phyloP scores from a whole-genome alignment of 345 rosid species.

The Pelargonium nanum region DNA sequence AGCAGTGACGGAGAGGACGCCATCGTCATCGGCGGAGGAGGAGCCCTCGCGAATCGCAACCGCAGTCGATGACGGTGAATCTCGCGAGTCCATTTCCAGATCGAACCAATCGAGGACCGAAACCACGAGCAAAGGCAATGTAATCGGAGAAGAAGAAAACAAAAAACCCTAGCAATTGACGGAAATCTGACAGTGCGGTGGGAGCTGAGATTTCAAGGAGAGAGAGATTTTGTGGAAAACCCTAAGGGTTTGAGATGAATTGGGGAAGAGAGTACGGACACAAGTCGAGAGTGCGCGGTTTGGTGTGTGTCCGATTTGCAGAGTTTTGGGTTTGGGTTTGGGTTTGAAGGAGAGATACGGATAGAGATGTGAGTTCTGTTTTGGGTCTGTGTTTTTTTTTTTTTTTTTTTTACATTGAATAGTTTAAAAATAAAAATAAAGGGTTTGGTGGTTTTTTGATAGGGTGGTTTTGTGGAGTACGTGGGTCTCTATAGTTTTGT shows the following conservation, averaged over 20 bases:
- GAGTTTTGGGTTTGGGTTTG: not conserved
- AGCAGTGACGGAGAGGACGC: constrained; percentile 28
- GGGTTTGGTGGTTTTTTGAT: no score
- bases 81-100: constrained; percentile 49
- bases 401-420: no score
- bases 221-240: not conserved
- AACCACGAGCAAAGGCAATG: not conserved
- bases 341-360: not conserved
- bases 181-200: not conserved
- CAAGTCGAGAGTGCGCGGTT: not conserved
- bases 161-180: not conserved
- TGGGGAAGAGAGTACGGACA: not conserved
- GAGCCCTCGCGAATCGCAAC: constrained; percentile 17
- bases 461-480: no score
- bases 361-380: not conserved
- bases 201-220: not conserved
- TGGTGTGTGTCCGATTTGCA: not conserved
- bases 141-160: not conserved
- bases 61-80: constrained; percentile 25
- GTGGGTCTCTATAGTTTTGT: no score
- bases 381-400: no score
- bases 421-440: no score
- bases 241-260: not conserved
- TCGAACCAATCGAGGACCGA: constrained; percentile 6
- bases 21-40: constrained; percentile 30